These are phyloP conservation scores for Hymenotorrendiella dingleyae DNA, from an alignment of 2,329 filamentous ascomycete genomes.

Conservation along the genomic window DNA sequence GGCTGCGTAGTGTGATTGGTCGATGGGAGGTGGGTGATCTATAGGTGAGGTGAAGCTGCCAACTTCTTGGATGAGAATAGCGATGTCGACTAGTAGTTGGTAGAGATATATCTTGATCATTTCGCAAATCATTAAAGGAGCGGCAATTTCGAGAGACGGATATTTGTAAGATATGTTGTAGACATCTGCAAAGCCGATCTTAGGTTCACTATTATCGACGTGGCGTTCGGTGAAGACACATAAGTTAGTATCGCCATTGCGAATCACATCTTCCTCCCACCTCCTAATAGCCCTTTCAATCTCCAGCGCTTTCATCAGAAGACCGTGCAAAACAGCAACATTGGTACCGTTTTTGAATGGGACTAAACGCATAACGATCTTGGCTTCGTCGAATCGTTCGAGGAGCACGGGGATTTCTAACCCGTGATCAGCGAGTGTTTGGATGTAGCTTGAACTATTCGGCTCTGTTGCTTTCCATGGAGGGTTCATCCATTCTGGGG, in stretches of 20 bases:
- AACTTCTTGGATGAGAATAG: neutral
- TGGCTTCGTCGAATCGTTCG: slow-evolving; percentile 7
- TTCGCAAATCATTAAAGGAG: slow-evolving; percentile 7
- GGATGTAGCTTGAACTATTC: slow-evolving; percentile 2
- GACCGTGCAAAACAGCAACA: neutral
- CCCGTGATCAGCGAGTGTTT: slow-evolving; percentile 4
- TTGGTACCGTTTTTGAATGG: neutral
- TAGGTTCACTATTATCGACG: neutral
- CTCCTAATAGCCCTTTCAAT: neutral
- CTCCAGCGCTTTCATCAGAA: neutral
- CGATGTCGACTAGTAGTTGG: slow-evolving; percentile 5
- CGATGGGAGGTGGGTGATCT: neutral
- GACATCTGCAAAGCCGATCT: too few species aligned
- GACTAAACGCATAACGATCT: neutral
- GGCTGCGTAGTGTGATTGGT: neutral
- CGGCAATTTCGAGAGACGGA: slow-evolving; percentile 6
- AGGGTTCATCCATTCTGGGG: slow-evolving; percentile 9
- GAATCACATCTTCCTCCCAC: slow-evolving; percentile 4
- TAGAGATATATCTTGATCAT: slow-evolving; percentile 10
- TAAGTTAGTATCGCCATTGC: neutral
- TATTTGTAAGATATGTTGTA: slow-evolving; percentile 7
- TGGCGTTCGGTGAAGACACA: slow-evolving; percentile 4
- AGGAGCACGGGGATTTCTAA: slow-evolving; percentile 8
- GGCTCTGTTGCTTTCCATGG: slow-evolving; percentile 10
- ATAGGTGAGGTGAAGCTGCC: neutral